Evolutionary conservation across 768 basidiomycete genomes (phyloP).

Genomic region (Psilocybe tampanensis): DNA sequence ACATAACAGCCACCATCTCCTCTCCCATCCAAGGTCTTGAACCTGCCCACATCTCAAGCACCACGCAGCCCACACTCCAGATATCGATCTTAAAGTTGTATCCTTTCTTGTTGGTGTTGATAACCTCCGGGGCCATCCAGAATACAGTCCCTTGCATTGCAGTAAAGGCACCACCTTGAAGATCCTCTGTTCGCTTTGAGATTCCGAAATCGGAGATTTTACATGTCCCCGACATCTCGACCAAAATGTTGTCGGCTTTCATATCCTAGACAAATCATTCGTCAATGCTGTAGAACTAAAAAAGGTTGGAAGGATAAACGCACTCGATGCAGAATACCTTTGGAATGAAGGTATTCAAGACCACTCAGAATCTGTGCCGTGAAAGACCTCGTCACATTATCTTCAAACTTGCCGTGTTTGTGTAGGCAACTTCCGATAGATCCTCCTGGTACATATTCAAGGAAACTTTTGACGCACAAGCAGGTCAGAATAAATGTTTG

Average conservation of each 20-base stretch:
- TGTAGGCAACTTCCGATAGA: slow-evolving; percentile 90
- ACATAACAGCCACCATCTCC: slow-evolving; percentile 90
- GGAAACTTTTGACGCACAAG: slow-evolving; percentile 63
- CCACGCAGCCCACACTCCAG: slow-evolving; percentile 99
- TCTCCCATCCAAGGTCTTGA: slow-evolving; percentile 92
- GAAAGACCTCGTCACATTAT: slow-evolving; percentile 91
- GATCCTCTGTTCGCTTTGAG: slow-evolving; percentile 92
- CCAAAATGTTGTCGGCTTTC: slow-evolving; percentile 98
- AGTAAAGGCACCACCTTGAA: slow-evolving; percentile 81
- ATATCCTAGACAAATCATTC: slow-evolving; percentile 62
- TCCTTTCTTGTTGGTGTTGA: slow-evolving; percentile 83
- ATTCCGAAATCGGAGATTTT: slow-evolving; percentile 99
- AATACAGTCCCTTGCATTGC: slow-evolving; percentile 98
- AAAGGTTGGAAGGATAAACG: slow-evolving; percentile 15
- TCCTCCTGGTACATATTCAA: slow-evolving; percentile 98
- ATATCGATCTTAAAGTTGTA: slow-evolving; percentile 98
- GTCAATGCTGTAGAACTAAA: not conserved
- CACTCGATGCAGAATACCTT: slow-evolving; percentile 91
- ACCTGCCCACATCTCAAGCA: slow-evolving; percentile 99
- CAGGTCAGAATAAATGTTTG: not conserved
- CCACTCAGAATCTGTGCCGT: slow-evolving; percentile 91
- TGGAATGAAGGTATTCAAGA: slow-evolving; percentile 89
- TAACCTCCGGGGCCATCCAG: slow-evolving; percentile 99
- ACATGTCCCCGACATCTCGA: slow-evolving; percentile 89
- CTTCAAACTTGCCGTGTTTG: slow-evolving; percentile 91